Evolutionary conservation across 2,329 filamentous ascomycete species (phyloP).

Genomic region (Penicillium paneum): DNA sequence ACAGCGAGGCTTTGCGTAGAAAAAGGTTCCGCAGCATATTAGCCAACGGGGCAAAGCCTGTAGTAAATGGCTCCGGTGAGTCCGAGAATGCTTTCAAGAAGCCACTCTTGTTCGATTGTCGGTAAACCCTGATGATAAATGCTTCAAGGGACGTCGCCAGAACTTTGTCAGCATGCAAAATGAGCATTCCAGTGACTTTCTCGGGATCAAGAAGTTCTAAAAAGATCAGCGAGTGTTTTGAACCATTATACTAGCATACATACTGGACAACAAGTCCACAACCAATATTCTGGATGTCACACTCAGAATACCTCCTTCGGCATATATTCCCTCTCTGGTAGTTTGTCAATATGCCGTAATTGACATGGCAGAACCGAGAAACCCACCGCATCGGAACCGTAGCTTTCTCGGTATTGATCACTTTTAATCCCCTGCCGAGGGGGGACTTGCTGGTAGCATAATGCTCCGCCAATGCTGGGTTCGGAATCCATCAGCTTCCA

Average conservation of each 20-base stretch:
- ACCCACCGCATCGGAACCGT: constrained; percentile 67
- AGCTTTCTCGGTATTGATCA: constrained; percentile 93
- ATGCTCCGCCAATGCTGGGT: constrained; percentile 78
- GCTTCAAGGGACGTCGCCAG: constrained; percentile 86
- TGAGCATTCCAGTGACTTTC: constrained; percentile 79
- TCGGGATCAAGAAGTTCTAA: constrained; percentile 68
- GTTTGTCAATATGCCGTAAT: constrained; percentile 20
- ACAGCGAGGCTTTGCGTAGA: constrained; percentile 80
- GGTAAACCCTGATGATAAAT: constrained; percentile 89
- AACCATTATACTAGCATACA: constrained; percentile 13
- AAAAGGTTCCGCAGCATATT: constrained; percentile 93
- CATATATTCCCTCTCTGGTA: constrained; percentile 81
- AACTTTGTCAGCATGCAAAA: constrained; percentile 81
- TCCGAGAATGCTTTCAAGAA: constrained; percentile 97
- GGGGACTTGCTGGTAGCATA: constrained; percentile 82
- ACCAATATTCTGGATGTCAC: constrained; percentile 94
- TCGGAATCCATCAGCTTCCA: constrained; percentile 8
- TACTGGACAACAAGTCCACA: constrained; percentile 81
- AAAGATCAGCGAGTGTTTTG: constrained; percentile 12
- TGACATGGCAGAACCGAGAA: not conserved
- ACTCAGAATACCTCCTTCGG: constrained; percentile 84
- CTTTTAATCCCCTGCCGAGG: constrained; percentile 76
- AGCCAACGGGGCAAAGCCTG: constrained; percentile 80
- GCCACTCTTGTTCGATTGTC: constrained; percentile 88
- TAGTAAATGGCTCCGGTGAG: constrained; percentile 83